Conservation (phyloP, 2,329 filamentous ascomycete genomes). For the Fonsecaea erecta region DNA sequence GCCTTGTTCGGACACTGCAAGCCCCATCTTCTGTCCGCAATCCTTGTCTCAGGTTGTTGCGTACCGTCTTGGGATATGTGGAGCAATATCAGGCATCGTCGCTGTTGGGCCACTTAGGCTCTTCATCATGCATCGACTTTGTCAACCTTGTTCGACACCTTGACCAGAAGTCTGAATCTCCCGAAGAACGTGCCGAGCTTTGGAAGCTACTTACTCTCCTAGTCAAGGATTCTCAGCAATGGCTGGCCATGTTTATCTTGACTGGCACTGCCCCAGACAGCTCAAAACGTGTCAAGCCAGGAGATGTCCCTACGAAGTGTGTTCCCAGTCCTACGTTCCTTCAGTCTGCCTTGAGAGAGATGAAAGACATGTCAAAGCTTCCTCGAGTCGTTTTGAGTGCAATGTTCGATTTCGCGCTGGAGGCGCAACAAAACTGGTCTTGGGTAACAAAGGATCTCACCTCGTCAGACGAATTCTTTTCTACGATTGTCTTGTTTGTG, state of each 20-base stretch:
- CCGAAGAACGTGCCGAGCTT: slow-evolving; percentile 57
- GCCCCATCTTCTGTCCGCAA: slow-evolving; percentile 1
- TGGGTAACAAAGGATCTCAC: slow-evolving; percentile 85
- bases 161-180: slow-evolving; percentile 59
- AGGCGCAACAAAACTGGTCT: slow-evolving; percentile 92
- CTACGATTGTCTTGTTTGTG: slow-evolving; percentile 72
- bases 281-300: slow-evolving; percentile 63
- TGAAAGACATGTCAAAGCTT: slow-evolving; percentile 68
- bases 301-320: slow-evolving; percentile 45
- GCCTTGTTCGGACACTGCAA: slow-evolving; percentile 26
- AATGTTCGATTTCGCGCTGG: slow-evolving; percentile 83
- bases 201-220: slow-evolving; percentile 89
- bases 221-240: slow-evolving; percentile 88
- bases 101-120: slow-evolving; percentile 83
- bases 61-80: slow-evolving; percentile 18
- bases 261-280: slow-evolving; percentile 81
- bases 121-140: slow-evolving; percentile 82
- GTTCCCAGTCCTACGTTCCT: slow-evolving; percentile 69
- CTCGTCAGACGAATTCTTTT: slow-evolving; percentile 73
- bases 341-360: slow-evolving; percentile 70
- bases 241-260: slow-evolving; percentile 91
- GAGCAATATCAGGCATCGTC: slow-evolving; percentile 29
- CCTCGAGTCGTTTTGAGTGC: slow-evolving; percentile 70
- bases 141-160: slow-evolving; percentile 76
- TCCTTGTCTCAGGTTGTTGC: slow-evolving; percentile 22